Evolutionary conservation across 192 early-diverging fungal genomes (phyloP).

Genomic region (Podila horticola): DNA sequence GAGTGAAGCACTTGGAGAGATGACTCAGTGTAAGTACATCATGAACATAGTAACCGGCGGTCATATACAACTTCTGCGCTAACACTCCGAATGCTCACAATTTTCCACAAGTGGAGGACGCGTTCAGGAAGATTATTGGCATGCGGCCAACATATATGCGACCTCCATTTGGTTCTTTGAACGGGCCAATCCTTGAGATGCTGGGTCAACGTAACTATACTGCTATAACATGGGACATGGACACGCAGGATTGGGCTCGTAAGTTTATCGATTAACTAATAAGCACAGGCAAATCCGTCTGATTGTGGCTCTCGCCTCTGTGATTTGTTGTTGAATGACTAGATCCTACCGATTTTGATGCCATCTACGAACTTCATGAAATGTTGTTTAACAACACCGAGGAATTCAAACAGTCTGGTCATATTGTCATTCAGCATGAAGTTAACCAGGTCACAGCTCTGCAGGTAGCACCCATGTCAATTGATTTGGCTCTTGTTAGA

Average conservation of each 20-base stretch:
- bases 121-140: constrained; percentile 7
- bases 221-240: constrained; percentile 3
- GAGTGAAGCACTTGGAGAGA: background rate
- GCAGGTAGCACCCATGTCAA: constrained; percentile 8
- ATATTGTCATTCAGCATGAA: constrained; percentile 12
- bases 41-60: too few species aligned
- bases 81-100: too few species aligned
- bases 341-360: constrained; percentile 4
- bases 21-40: constrained; percentile 13
- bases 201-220: constrained; percentile 11
- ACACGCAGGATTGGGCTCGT: constrained; percentile 13
- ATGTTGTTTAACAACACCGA: background rate
- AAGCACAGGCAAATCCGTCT: too few species aligned
- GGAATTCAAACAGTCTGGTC: background rate
- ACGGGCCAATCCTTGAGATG: background rate
- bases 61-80: too few species aligned
- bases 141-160: constrained; percentile 8
- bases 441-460: constrained; percentile 14
- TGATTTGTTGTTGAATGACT: background rate
- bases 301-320: background rate
- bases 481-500: constrained; percentile 9
- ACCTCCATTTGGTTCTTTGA: constrained; percentile 9
- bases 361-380: constrained; percentile 5
- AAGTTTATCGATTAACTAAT: background rate
- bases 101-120: background rate